phyloP scores from a whole-genome alignment of 352 stramenopile species.

The Phytopythium litorale region DNA sequence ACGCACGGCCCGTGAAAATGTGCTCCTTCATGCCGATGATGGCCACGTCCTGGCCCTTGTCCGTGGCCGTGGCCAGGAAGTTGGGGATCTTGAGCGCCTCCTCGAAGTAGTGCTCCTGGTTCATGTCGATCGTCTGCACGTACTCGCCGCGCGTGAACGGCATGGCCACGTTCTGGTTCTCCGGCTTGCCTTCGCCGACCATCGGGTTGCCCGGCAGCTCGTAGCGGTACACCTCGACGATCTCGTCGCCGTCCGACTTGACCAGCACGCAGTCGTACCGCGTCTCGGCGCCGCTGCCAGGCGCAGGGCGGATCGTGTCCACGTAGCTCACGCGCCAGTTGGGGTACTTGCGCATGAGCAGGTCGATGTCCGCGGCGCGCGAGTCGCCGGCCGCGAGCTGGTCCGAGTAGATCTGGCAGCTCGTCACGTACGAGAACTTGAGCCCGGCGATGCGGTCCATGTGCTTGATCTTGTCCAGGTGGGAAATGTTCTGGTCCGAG shows the following conservation, averaged over 20 bases:
- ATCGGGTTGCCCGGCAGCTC: constrained; percentile 80
- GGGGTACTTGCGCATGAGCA: constrained; percentile 96
- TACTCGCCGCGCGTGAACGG: constrained; percentile 86
- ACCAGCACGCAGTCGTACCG: constrained; percentile 81
- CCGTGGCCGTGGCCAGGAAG: constrained; percentile 72
- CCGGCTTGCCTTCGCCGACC: constrained; percentile 81
- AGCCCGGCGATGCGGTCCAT: constrained; percentile 84
- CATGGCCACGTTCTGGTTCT: constrained; percentile 87
- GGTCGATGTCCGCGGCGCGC: constrained; percentile 94
- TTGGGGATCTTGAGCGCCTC: constrained; percentile 89
- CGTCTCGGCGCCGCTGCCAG: constrained; percentile 58
- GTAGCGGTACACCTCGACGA: constrained; percentile 87
- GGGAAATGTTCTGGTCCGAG: constrained; percentile 75
- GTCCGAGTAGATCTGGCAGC: constrained; percentile 88
- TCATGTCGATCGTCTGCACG: constrained; percentile 90
- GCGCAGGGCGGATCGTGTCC: constrained; percentile 72
- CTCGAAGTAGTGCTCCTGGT: constrained; percentile 89
- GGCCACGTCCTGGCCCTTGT: constrained; percentile 59
- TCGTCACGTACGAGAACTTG: constrained; percentile 89
- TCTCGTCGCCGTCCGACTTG: constrained; percentile 81
- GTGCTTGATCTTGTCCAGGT: constrained; percentile 88
- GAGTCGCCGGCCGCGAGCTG: constrained; percentile 67
- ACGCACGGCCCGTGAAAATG: constrained; percentile 85
- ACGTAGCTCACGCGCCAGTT: constrained; percentile 92
- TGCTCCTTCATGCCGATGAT: constrained; percentile 90